Conservation (phyloP, 768 basidiomycete genomes). For the Termitomyces sp. region DNA sequence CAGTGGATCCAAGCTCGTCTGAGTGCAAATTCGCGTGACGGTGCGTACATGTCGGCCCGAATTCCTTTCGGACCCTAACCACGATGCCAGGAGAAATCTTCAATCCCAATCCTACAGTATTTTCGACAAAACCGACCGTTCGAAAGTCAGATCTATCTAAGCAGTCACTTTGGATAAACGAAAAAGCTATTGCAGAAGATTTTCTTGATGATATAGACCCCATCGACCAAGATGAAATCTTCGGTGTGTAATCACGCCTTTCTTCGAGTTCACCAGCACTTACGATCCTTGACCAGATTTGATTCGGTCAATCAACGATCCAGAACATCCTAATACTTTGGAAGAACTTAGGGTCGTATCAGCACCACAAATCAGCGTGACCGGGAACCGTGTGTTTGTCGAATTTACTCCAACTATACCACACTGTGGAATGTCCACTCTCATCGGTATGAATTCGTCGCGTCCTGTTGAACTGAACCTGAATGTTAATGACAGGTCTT, state of each 20-base stretch:
- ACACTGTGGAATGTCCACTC: slow-evolving; percentile 95
- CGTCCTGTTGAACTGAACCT: slow-evolving; percentile 1
- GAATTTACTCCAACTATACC: slow-evolving; percentile 98
- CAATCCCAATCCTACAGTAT: slow-evolving; percentile 90
- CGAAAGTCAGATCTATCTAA: slow-evolving; percentile 35
- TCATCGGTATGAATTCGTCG: slow-evolving; percentile 65
- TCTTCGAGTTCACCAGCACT: neutral
- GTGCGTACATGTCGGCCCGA: slow-evolving; percentile 10
- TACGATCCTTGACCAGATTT: slow-evolving; percentile 51
- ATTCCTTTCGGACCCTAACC: slow-evolving; percentile 9
- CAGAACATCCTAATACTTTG: slow-evolving; percentile 90
- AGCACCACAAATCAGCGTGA: slow-evolving; percentile 67
- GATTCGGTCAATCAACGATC: slow-evolving; percentile 88
- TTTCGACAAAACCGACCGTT: slow-evolving; percentile 45
- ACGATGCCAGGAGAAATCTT: slow-evolving; percentile 56
- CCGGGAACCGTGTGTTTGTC: slow-evolving; percentile 66
- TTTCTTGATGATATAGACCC: slow-evolving; percentile 55
- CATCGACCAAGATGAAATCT: slow-evolving; percentile 92
- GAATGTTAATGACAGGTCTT: slow-evolving; percentile 51
- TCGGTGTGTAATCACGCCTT: slow-evolving; percentile 44
- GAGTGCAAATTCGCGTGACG: slow-evolving; percentile 21
- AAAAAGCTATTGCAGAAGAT: slow-evolving; percentile 35
- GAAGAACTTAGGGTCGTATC: slow-evolving; percentile 97
- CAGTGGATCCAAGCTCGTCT: neutral
- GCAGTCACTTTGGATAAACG: slow-evolving; percentile 62